Base-by-base conservation (phyloP, 2,329 filamentous ascomycete genomes). In the Rhynchosporium secalis region DNA sequence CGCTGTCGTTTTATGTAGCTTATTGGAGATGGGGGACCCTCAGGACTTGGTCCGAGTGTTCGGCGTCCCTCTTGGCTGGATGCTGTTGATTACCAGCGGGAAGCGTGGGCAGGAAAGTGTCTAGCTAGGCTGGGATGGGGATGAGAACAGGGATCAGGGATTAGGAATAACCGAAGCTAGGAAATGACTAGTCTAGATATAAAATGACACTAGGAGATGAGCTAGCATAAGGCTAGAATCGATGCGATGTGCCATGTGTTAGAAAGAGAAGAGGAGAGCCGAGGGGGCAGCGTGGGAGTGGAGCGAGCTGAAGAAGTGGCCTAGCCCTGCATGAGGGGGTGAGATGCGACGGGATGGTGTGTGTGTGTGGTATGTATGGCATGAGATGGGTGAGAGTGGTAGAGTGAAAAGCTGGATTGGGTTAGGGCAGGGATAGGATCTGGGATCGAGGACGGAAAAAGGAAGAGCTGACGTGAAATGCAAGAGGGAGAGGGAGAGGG, bases 1-100 rank as follows among this genome's bases (percentile, higher is more conserved):
- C 69, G 69, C 70, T 71, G 62, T 66, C 65, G 64, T 67, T 72
- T 71, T 73, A 73, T 72, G 68, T 71, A 72, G 68, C 70, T 71
- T 70, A 70, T 70, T 71, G 66, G 71, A 64, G 58, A 63, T 70
- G 47, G 55, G 31, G 61, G 63, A 56, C 41, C n/a, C 45, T 56
- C 51, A 56, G 51, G 54, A 47, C 55, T 36, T 69, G 70, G 69
- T 66, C 66, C 66, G 68, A 68, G 69, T 64, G 57, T 57, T 43
- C 31, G 38, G 51, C 47, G 62, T 49, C 9, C 61, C 60, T 58
- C 63, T 64, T 69, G 67, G 65, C 61, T 68, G 65, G 65, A 68
- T 64, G 62, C 58, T 63, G 65, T 63, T 67, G 62, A 65, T 60
- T 69, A 63, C 66, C 64, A 66, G 62, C 66, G 63, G 66, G 68